Evolutionary conservation across 139 green algal genomes (phyloP).

Genomic region (Micractinium sp.): DNA sequence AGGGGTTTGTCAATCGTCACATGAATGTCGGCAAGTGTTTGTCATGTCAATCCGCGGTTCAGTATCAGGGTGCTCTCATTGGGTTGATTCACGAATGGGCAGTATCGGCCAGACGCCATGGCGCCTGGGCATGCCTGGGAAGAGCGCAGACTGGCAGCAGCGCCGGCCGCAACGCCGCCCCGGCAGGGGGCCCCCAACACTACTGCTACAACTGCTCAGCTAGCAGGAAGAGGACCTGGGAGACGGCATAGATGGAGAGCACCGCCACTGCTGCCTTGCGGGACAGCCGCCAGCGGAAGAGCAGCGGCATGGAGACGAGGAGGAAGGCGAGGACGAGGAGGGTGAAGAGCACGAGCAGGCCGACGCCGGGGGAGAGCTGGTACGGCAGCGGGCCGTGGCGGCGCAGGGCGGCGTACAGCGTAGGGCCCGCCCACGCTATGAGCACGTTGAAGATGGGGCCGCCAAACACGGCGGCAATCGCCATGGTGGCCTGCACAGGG

Average conservation of each 20-base stretch:
- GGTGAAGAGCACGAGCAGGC: constrained; percentile 33
- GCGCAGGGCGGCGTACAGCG: constrained; percentile 24
- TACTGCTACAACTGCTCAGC: constrained; percentile 15
- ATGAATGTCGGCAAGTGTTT: no score
- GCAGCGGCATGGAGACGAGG: constrained; percentile 32
- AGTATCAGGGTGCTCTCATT: no score
- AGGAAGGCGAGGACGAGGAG: constrained; percentile 36
- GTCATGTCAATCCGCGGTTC: no score
- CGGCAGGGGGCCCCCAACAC: no score
- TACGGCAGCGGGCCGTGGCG: constrained; percentile 18
- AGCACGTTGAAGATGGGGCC: constrained; percentile 63
- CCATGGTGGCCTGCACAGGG: constrained; percentile 47
- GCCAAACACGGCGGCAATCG: constrained; percentile 56
- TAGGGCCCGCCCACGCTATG: constrained; percentile 41
- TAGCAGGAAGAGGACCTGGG: constrained; percentile 44
- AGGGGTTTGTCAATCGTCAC: no score
- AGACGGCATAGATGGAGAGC: constrained; percentile 31
- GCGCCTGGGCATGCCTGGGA: not conserved
- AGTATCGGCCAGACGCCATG: not conserved
- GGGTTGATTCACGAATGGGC: no score
- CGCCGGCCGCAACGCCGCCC: no score
- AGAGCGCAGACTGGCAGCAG: no score
- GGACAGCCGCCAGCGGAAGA: constrained; percentile 39
- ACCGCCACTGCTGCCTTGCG: constrained; percentile 22
- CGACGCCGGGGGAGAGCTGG: constrained; percentile 28